Base-by-base conservation (phyloP, 2,329 filamentous ascomycete species). In the Diplocarpon mali region DNA sequence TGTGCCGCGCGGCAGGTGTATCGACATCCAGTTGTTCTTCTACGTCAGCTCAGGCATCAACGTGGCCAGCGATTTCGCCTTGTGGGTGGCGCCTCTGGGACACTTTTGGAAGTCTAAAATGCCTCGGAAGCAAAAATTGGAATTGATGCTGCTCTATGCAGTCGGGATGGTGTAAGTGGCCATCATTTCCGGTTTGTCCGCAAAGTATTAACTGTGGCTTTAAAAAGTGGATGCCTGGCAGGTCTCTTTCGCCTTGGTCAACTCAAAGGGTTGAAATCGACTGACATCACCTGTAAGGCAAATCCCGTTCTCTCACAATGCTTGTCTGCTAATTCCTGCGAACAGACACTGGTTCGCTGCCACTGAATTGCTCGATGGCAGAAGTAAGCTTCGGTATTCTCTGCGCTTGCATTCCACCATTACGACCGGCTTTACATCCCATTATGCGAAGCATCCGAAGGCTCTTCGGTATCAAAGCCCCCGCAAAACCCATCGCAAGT, bases 1-100 rank as follows among this genome's bases (percentile, higher is more conserved):
- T 3, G 31, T 40, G 7, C 34, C 34, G 8, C 27, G 35, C 3
- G 16, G 27, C n/a, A 38, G n/a, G 8, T 49, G 47, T 12, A 46
- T 49, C 32, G 20, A 49, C 17, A 49, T 49, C 38, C 44, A 38
- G 13, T 5, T 28, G 10, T 47, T 49, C 44, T 49, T 44, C 35
- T 35, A 39, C 29, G 12, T 39, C 12, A 44, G 27, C 16, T 41
- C 37, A 11, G 16, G 15, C n/a, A 30, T 46, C 29, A 49, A 46
- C 10, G 43, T 38, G 15, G 31, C 35, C 15, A 46, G 34, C 12
- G 44, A 47, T 15, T 38, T 49, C 14, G 28, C 38, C 2, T 9
- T 49, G 6, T 45, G 40, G 47, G 20, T 35, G 8, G 31, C 34
- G n/a, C 44, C 44, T 13, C 13, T 46, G 7, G 29, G 17, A 2